These are phyloP conservation scores for Herpomyces periplanetae DNA, from an alignment of 2,329 filamentous ascomycete genomes.

Conservation along the genomic window DNA sequence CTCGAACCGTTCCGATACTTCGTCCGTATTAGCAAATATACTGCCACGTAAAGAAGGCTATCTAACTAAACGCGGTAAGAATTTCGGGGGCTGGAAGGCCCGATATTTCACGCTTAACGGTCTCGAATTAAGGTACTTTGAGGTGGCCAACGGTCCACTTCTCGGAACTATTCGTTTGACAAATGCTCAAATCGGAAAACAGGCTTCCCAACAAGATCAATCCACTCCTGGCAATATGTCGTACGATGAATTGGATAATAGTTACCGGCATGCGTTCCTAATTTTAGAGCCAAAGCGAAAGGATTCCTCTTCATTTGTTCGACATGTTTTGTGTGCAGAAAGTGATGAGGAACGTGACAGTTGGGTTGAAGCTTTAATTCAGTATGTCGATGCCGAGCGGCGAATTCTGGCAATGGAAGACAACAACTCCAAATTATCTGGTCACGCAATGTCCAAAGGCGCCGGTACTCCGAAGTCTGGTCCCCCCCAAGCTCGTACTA, in stretches of 20 bases:
- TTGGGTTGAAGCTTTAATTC: slow-evolving; percentile 63
- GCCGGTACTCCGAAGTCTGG: neutral
- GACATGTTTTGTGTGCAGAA: slow-evolving; percentile 79
- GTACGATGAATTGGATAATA: slow-evolving; percentile 46
- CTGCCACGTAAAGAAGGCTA: slow-evolving; percentile 41
- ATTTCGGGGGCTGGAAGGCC: slow-evolving; percentile 95
- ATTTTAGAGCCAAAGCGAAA: slow-evolving; percentile 87
- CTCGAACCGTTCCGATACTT: too few relatives aligned
- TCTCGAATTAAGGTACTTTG: slow-evolving; percentile 48
- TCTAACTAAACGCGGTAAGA: slow-evolving; percentile 81
- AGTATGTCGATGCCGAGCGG: slow-evolving; percentile 29
- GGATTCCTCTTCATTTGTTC: slow-evolving; percentile 48
- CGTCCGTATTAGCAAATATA: slow-evolving; percentile 7
- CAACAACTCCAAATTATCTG: neutral
- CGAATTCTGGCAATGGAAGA: neutral
- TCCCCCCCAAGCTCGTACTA: too few relatives aligned
- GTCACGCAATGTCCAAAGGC: neutral
- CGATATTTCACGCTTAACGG: slow-evolving; percentile 28
- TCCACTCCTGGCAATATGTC: slow-evolving; percentile 16
- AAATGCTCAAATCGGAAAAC: slow-evolving; percentile 71
- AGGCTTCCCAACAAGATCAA: slow-evolving; percentile 22
- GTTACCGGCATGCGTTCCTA: slow-evolving; percentile 83
- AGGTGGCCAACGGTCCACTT: slow-evolving; percentile 56
- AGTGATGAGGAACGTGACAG: slow-evolving; percentile 65
- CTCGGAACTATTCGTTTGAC: slow-evolving; percentile 71